These are phyloP conservation scores for Penicillium coprophilum DNA, from an alignment of 495 filamentous ascomycete genomes.

Conservation along the genomic window DNA sequence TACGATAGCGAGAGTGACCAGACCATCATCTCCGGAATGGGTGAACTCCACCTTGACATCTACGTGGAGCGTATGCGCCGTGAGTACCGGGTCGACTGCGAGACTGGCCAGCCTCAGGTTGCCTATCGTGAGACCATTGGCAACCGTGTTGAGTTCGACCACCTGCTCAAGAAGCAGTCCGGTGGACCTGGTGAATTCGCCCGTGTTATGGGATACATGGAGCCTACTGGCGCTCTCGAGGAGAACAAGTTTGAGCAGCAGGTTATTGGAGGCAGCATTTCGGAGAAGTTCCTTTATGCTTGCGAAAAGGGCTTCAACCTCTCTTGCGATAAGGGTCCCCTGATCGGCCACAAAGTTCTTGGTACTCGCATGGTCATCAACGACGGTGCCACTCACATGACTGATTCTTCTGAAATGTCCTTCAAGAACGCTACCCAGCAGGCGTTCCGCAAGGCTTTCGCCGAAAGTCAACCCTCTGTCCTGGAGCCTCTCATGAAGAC, in stretches of 20 bases:
- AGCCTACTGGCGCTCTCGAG: conserved; percentile 71
- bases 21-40: conserved; percentile 98
- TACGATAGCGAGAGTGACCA: conserved; percentile 88
- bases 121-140: conserved; percentile 96
- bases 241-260: conserved; percentile 83
- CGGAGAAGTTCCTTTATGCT: conserved; percentile 93
- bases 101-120: conserved; percentile 95
- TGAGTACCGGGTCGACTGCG: conserved; percentile 94
- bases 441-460: conserved; percentile 95
- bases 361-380: conserved; percentile 89
- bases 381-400: conserved; percentile 97
- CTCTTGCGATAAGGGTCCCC: conserved; percentile 81
- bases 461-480: conserved; percentile 70
- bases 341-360: conserved; percentile 91
- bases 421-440: conserved; percentile 96
- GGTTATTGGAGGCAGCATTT: conserved; percentile 86
- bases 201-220: conserved; percentile 88
- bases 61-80: conserved; percentile 98
- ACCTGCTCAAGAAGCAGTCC: conserved; percentile 92
- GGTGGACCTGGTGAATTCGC: conserved; percentile 97
- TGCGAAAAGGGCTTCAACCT: conserved; percentile 94
- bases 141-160: conserved; percentile 77
- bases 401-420: conserved; percentile 97
- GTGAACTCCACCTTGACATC: conserved; percentile 94
- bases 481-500: conserved; percentile 99